These are phyloP conservation scores for Asterophora parasitica DNA, from an alignment of 768 basidiomycete species.

Conservation along the genomic window DNA sequence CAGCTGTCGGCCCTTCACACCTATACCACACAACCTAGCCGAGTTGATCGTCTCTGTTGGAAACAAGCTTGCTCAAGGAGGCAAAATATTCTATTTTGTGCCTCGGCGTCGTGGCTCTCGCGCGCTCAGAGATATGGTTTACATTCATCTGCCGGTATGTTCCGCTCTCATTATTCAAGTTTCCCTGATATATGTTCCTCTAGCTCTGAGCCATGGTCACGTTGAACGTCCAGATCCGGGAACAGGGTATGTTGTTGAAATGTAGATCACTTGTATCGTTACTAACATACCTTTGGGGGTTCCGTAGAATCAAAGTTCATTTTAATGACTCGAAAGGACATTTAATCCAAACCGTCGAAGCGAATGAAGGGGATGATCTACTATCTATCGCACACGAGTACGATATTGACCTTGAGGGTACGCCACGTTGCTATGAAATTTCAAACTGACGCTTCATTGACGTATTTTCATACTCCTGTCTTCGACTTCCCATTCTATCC, in stretches of 20 bases:
- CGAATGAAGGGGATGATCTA: conserved; percentile 90
- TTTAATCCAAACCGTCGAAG: conserved; percentile 84
- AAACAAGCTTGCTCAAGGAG: not conserved
- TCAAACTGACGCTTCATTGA: not conserved
- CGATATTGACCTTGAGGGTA: conserved; percentile 94
- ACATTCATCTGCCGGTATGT: conserved; percentile 15
- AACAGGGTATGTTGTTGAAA: conserved; percentile 48
- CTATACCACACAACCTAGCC: not conserved
- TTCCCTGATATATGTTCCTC: not conserved
- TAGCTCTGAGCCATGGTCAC: conserved; percentile 40
- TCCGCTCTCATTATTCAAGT: not conserved
- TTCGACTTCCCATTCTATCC: not conserved
- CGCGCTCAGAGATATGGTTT: conserved; percentile 3
- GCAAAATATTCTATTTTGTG: not conserved
- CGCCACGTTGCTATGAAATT: conserved; percentile 13
- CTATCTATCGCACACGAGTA: conserved; percentile 90
- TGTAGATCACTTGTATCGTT: not conserved
- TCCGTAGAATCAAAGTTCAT: conserved; percentile 78
- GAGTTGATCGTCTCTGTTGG: not conserved
- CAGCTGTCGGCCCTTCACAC: not conserved
- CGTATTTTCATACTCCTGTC: not conserved
- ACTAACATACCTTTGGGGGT: too few species aligned
- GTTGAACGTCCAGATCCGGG: conserved; percentile 61
- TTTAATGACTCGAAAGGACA: conserved; percentile 88
- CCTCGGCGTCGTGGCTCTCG: not conserved